These are phyloP conservation scores for Oryza rufipogon DNA, from an alignment of 176 grass and related monocot genomes.

Conservation along the genomic window DNA sequence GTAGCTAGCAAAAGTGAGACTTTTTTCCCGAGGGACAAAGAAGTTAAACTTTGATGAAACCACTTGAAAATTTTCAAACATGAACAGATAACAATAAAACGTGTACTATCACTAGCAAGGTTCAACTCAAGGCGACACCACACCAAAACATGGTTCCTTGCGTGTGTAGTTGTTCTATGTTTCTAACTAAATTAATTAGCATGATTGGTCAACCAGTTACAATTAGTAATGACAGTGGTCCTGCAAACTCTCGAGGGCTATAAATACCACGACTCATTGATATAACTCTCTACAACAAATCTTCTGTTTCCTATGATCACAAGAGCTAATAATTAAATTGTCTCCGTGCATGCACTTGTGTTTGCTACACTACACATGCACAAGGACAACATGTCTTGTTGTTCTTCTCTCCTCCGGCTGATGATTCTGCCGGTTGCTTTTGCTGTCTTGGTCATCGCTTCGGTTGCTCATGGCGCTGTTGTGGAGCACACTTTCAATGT, in stretches of 20 bases:
- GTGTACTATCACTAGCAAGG: neutral
- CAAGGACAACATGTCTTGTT: neutral
- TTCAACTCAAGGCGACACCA: neutral
- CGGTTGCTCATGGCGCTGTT: neutral
- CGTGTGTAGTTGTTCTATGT: neutral
- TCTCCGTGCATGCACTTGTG: neutral
- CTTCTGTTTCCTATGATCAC: too few species aligned
- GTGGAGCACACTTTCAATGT: constrained; percentile 47
- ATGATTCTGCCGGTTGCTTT: constrained; percentile 18
- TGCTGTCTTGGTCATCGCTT: neutral
- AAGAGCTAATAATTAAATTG: too few species aligned
- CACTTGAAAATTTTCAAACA: neutral
- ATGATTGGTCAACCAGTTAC: neutral
- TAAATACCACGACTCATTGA: neutral
- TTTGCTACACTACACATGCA: neutral
- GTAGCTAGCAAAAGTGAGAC: too few species aligned
- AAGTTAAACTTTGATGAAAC: neutral
- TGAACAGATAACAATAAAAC: too few species aligned
- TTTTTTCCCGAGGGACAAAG: too few species aligned
- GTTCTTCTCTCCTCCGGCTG: neutral
- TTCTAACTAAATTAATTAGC: neutral
- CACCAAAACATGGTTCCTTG: neutral
- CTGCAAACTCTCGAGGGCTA: neutral
- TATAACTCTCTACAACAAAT: too few species aligned
- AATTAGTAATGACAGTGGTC: neutral